These are phyloP conservation scores for Abrus pulchellus DNA, from an alignment of 306 rosid species.

Conservation along the genomic window DNA sequence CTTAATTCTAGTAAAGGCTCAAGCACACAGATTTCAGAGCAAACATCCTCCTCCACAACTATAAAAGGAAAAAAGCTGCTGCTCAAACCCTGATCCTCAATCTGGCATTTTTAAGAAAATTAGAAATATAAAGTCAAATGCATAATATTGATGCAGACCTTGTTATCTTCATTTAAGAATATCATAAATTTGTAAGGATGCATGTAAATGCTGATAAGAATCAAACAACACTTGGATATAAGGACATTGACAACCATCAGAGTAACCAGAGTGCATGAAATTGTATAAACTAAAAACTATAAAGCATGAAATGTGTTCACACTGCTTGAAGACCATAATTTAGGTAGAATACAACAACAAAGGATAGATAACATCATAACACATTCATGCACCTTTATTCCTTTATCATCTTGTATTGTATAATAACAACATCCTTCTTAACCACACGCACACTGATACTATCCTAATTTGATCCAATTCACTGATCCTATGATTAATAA, in stretches of 20 bases:
- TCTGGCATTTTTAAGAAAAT: constrained; percentile 59
- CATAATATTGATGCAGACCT: constrained; percentile 12
- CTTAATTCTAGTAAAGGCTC: constrained; percentile 59
- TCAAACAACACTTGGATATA: constrained; percentile 10
- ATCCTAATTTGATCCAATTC: constrained; percentile 11
- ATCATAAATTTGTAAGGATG: constrained; percentile 28
- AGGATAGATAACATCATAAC: constrained; percentile 23
- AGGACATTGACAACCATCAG: neutral
- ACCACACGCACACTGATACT: neutral
- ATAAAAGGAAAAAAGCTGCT: constrained; percentile 81
- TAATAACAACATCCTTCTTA: constrained; percentile 5
- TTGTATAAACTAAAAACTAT: neutral
- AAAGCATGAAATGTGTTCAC: constrained; percentile 26
- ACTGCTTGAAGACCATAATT: constrained; percentile 11
- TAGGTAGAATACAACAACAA: constrained; percentile 9
- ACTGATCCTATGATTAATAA: neutral
- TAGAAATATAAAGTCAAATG: constrained; percentile 34
- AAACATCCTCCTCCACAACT: constrained; percentile 79
- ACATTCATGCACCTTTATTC: neutral
- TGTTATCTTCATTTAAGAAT: constrained; percentile 25
- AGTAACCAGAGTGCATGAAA: neutral
- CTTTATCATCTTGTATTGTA: neutral
- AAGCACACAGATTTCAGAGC: constrained; percentile 71
- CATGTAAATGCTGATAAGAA: neutral
- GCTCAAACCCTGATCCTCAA: constrained; percentile 83